phyloP scores from a whole-genome alignment of 2,329 filamentous ascomycete genomes.

The Sphaerostilbella broomeana region DNA sequence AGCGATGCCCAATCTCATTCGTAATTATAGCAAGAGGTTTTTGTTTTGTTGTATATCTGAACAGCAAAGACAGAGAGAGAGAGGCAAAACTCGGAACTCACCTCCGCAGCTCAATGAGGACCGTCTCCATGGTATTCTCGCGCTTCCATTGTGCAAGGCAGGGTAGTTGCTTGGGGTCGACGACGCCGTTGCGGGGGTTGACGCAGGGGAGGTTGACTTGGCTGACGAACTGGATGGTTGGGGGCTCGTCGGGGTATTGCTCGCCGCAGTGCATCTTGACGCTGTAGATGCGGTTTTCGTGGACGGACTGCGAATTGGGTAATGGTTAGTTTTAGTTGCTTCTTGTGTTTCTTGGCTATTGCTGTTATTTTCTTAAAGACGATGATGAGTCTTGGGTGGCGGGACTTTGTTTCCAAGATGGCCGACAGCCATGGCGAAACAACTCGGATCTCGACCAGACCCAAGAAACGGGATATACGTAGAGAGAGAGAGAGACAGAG shows the following conservation, averaged over 20 bases:
- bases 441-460: no score
- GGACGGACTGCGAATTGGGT: conserved; percentile 61
- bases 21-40: no score
- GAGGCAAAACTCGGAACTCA: conserved; percentile 28
- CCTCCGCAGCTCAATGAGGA: conserved; percentile 80
- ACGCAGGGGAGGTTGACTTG: conserved; percentile 97
- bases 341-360: no score
- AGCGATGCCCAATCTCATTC: no score
- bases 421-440: no score
- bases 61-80: not conserved
- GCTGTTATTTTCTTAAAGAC: conserved; percentile 1
- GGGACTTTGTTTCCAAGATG: no score
- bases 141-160: conserved; percentile 88
- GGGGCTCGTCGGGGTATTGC: conserved; percentile 82
- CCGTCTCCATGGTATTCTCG: conserved; percentile 91
- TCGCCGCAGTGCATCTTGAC: conserved; percentile 92
- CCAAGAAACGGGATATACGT: no score
- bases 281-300: conserved; percentile 98
- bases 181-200: conserved; percentile 69
- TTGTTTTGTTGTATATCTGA: no score
- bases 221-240: conserved; percentile 85
- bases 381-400: no score
- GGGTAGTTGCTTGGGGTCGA: conserved; percentile 76
- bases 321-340: conserved; percentile 8
- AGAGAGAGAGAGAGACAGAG: not conserved